Percentiles rank a stretch among this genome's conserved stretches.
phyloP scores from a whole-genome alignment of 257 asterid species.

The Scutellaria barbata region DNA sequence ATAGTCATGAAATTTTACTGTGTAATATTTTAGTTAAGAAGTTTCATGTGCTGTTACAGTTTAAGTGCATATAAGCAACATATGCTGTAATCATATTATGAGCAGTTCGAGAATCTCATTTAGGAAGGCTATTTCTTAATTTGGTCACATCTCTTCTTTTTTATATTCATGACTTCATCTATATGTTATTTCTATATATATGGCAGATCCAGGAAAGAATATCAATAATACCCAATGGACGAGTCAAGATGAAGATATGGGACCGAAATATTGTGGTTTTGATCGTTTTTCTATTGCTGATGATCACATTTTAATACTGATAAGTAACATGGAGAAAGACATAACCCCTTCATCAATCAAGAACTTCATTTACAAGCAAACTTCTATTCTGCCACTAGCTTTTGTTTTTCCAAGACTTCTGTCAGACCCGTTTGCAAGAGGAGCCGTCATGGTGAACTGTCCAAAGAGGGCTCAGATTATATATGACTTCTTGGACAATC shows the following conservation, averaged over 20 bases:
- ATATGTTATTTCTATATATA: conserved; percentile 5
- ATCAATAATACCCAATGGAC: neutral
- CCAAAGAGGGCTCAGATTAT: conserved; percentile 42
- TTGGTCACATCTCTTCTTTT: neutral
- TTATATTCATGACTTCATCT: neutral
- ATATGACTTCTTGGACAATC: conserved; percentile 49
- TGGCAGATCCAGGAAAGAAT: conserved; percentile 28
- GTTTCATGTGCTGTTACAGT: neutral
- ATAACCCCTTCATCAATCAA: conserved; percentile 44
- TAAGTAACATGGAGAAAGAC: conserved; percentile 57
- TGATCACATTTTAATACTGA: conserved; percentile 31
- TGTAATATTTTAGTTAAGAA: neutral
- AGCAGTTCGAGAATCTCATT: conserved; percentile 17
- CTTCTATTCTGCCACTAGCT: conserved; percentile 49
- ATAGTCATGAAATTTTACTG: conserved; percentile 4
- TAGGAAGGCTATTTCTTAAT: neutral
- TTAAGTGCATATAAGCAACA: conserved; percentile 11
- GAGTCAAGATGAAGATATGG: neutral
- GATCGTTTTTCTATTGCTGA: neutral
- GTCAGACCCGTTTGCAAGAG: conserved; percentile 48
- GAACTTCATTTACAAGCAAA: conserved; percentile 45
- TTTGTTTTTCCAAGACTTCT: conserved; percentile 49
- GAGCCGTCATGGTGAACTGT: conserved; percentile 53
- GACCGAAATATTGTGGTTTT: neutral
- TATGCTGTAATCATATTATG: conserved; percentile 13